A percentile compares a stretch with the other conserved stretches of the same genome.
These are phyloP conservation scores for Fusarium musae DNA, from an alignment of 2,329 filamentous ascomycete genomes.

Conservation along the genomic window DNA sequence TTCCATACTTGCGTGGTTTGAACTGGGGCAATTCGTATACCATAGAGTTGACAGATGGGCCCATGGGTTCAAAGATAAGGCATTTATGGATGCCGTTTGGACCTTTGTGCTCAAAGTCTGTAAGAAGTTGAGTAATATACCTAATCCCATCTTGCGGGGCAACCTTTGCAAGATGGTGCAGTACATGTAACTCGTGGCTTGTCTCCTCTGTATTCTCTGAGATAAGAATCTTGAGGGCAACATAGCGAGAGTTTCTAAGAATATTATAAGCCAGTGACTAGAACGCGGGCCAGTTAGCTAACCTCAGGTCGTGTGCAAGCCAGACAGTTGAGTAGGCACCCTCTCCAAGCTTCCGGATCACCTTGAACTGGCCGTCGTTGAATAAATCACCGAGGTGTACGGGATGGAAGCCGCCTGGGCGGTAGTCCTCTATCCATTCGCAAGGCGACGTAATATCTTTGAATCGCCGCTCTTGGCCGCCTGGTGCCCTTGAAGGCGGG, in stretches of 20 bases:
- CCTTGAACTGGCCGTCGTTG: constrained; percentile 52
- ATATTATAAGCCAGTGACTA: background rate
- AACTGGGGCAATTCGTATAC: constrained; percentile 13
- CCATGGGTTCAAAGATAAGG: constrained; percentile 48
- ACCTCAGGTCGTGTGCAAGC: constrained; percentile 51
- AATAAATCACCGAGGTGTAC: constrained; percentile 55
- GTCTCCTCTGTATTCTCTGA: background rate
- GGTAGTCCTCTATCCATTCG: constrained; percentile 50
- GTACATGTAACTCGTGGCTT: constrained; percentile 33
- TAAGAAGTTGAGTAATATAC: constrained; percentile 47
- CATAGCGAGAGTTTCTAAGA: constrained; percentile 15
- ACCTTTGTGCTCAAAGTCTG: constrained; percentile 46
- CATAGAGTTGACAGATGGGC: constrained; percentile 40
- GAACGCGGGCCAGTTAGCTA: constrained; percentile 2
- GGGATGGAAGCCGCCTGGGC: constrained; percentile 56
- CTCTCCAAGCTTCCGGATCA: constrained; percentile 58
- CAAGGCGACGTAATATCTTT: constrained; percentile 42
- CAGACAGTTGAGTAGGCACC: constrained; percentile 60
- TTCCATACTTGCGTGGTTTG: background rate
- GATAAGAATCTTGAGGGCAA: constrained; percentile 5
- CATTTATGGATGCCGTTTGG: constrained; percentile 49
- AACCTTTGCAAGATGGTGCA: background rate
- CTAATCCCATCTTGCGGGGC: background rate
- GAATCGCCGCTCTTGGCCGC: constrained; percentile 34
- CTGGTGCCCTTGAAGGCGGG: constrained; percentile 27